Percentiles rank a stretch among this genome's conserved stretches.
Conservation (phyloP, 768 basidiomycete genomes). For the Lentinula sp. region DNA sequence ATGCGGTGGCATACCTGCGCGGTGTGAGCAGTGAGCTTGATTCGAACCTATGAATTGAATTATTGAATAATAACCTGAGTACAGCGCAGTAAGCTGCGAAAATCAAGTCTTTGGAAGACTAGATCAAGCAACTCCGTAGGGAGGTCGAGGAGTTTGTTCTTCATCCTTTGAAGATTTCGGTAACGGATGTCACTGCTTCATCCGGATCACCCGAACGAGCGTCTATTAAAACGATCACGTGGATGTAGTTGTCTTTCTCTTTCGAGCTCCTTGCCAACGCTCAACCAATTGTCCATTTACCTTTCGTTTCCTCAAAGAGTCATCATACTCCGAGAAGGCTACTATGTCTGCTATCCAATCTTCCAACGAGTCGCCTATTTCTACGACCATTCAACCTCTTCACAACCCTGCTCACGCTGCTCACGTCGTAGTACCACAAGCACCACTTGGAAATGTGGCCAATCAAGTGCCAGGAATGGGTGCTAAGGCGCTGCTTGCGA, state of each 20-base stretch:
- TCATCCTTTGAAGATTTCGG: too few relatives aligned
- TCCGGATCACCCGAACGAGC: background rate
- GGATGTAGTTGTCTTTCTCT: constrained; percentile 7
- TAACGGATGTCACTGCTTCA: too few relatives aligned
- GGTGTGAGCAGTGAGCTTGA: background rate
- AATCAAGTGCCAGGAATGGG: constrained; percentile 70
- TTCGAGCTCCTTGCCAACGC: background rate
- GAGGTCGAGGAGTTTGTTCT: constrained; percentile 8
- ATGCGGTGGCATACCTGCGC: constrained; percentile 24
- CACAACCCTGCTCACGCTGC: constrained; percentile 84
- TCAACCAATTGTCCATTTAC: too few relatives aligned
- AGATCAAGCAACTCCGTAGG: constrained; percentile 23
- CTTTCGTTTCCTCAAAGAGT: background rate
- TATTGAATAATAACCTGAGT: constrained; percentile 13
- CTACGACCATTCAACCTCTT: constrained; percentile 64
- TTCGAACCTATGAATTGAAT: background rate
- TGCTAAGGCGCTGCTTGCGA: constrained; percentile 87
- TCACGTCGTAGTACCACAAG: constrained; percentile 70
- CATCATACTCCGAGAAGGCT: background rate
- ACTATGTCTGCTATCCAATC: constrained; percentile 39
- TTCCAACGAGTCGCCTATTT: constrained; percentile 60
- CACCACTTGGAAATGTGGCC: constrained; percentile 64
- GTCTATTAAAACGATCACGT: constrained; percentile 11
- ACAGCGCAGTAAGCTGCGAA: constrained; percentile 19
- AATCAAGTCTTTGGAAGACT: constrained; percentile 21